Conservation (phyloP, 257 asterid genomes). For the Nicotiana paniculata region DNA sequence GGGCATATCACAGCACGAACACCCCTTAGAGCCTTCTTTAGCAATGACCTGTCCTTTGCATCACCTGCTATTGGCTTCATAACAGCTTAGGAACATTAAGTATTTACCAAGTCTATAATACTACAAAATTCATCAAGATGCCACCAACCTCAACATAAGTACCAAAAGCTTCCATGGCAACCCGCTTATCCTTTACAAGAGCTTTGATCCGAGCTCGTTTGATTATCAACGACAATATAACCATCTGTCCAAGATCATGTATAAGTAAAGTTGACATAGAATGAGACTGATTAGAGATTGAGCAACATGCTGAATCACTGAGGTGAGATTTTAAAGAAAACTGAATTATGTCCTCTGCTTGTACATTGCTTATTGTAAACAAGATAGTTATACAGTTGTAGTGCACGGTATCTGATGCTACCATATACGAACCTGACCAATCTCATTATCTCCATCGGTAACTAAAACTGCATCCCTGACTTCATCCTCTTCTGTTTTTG, state of each 20-base stretch:
- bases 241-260: slow-evolving; percentile 45
- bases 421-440: slow-evolving; percentile 70
- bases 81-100: slow-evolving; percentile 9
- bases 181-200: slow-evolving; percentile 80
- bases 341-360: background rate
- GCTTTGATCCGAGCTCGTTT: slow-evolving; percentile 75
- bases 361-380: background rate
- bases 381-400: background rate
- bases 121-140: background rate
- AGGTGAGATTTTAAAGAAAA: background rate
- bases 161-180: slow-evolving; percentile 92
- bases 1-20: slow-evolving; percentile 80
- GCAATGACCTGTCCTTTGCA: slow-evolving; percentile 40
- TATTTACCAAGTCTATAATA: background rate
- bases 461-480: slow-evolving; percentile 82
- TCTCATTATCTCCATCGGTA: slow-evolving; percentile 89
- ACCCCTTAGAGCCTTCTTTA: slow-evolving; percentile 75
- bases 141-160: slow-evolving; percentile 85
- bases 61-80: slow-evolving; percentile 71
- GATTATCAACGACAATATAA: slow-evolving; percentile 72
- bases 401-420: background rate
- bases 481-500: slow-evolving; percentile 55
- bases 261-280: background rate
- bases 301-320: background rate
- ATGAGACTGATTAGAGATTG: background rate